Evolutionary conservation across 345 rosid genomes (phyloP), one percentile per base, ranked within the genome.

Genomic region (Dipteronia dyeriana): DNA sequence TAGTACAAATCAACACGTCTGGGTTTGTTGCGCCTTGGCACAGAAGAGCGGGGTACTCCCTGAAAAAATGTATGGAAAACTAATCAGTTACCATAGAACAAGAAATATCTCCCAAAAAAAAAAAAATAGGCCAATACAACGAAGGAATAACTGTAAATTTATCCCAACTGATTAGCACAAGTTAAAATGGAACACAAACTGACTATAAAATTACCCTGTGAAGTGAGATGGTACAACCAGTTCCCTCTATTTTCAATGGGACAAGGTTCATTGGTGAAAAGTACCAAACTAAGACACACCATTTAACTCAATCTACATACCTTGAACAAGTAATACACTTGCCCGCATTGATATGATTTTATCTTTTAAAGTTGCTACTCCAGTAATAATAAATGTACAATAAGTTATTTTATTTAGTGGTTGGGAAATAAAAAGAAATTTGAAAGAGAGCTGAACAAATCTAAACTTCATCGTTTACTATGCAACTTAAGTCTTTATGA

Each of bases 1-100:
- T 96, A 94, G 86, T 85, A 94, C 77, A 91, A 82, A 84, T 94
- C 99, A 20, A 96, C 99, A 65, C 98, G 95, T 66, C 90, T 82
- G 10, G 98, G 99, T 75, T 89, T 94, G 87, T 79, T 88, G 57
- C 81, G 87, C 73, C 97, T 89, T 34, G 91, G 97, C 62, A 96
- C 77, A 76, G 95, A 86, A n/a, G 84, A 79, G 87, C 83, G 82
- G 38, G 87, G 89, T 62, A 92, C 90, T 77, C 99, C 99, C 98
- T 96, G 87, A 78, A 74, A 82, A 75, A 80, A 80, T 49, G 22
- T 26, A 77, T 74, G 75, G 66, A 22, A 41, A 26, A 63, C 76
- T 16, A 70, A 56, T 13, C 57, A 34, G 76, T 81, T 19, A 76
- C 19, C 68, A 51, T 6, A 9, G 75, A 45, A 16, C 51, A 11